A percentile compares a stretch with the other conserved stretches of the same genome.
Conservation (phyloP, 2,329 filamentous ascomycete genomes). For the Arthrobotrys megalospora region DNA sequence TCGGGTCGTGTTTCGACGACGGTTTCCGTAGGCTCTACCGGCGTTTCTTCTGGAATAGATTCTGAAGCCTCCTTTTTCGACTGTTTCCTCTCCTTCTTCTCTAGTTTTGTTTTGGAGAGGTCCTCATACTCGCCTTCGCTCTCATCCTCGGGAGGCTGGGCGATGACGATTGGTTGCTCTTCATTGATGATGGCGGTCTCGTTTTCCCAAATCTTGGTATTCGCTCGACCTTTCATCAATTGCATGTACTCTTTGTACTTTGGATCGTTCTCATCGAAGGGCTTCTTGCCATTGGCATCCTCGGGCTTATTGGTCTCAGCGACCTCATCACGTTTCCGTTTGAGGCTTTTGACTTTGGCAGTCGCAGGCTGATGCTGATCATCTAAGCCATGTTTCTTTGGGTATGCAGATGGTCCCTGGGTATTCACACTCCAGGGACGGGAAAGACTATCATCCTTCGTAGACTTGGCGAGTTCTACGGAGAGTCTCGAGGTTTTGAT, state of each 20-base stretch:
- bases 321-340: slow-evolving; percentile 77
- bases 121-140: slow-evolving; percentile 84
- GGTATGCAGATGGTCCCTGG: slow-evolving; percentile 63
- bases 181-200: slow-evolving; percentile 66
- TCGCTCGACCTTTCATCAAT: slow-evolving; percentile 80
- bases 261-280: slow-evolving; percentile 74
- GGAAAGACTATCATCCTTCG: slow-evolving; percentile 66
- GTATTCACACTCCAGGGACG: slow-evolving; percentile 67
- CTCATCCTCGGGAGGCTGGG: slow-evolving; percentile 69
- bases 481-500: slow-evolving; percentile 95
- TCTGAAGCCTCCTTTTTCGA: slow-evolving; percentile 65
- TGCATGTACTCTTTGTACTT: slow-evolving; percentile 89
- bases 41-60: slow-evolving; percentile 44
- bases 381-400: slow-evolving; percentile 63
- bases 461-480: slow-evolving; percentile 88
- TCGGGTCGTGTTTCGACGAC: slow-evolving; percentile 1
- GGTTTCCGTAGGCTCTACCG: slow-evolving; percentile 31
- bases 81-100: slow-evolving; percentile 71
- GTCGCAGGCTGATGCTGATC: slow-evolving; percentile 2
- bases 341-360: slow-evolving; percentile 69
- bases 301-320: slow-evolving; percentile 66
- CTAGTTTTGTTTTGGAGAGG: slow-evolving; percentile 70
- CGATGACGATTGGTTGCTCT: slow-evolving; percentile 8
- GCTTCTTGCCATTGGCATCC: slow-evolving; percentile 64
- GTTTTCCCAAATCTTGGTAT: slow-evolving; percentile 76